phyloP scores from a whole-genome alignment of 2,329 filamentous ascomycete genomes.

The Lachnellula hyalina region DNA sequence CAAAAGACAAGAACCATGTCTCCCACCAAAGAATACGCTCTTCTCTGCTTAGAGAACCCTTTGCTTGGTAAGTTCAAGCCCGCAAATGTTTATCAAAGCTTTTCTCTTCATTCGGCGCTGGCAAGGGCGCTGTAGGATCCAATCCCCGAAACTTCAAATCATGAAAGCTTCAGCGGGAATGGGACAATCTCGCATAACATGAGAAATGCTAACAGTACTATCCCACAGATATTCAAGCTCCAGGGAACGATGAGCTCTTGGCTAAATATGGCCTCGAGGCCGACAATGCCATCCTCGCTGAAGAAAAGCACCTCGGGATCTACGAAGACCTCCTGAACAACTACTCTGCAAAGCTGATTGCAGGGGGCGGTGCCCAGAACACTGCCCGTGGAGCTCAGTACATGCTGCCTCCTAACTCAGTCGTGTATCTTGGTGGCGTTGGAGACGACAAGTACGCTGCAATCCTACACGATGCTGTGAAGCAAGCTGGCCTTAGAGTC shows the following conservation, averaged over 20 bases:
- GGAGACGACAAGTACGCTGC: slow-evolving; percentile 95
- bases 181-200: not conserved
- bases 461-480: slow-evolving; percentile 79
- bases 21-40: slow-evolving; percentile 71
- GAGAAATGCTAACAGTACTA: slow-evolving; percentile 2
- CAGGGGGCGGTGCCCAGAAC: slow-evolving; percentile 96
- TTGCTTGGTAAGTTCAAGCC: slow-evolving; percentile 65
- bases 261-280: slow-evolving; percentile 90
- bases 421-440: slow-evolving; percentile 89
- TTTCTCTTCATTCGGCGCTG: not conserved
- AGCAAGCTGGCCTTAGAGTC: slow-evolving; percentile 81
- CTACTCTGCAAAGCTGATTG: slow-evolving; percentile 89
- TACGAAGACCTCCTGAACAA: slow-evolving; percentile 93
- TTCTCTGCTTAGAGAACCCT: slow-evolving; percentile 95
- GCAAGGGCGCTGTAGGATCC: not conserved
- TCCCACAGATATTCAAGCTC: slow-evolving; percentile 76
- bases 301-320: slow-evolving; percentile 81
- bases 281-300: slow-evolving; percentile 96
- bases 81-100: not conserved
- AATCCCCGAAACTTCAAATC: not conserved
- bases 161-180: not conserved
- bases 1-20: slow-evolving; percentile 52
- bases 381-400: slow-evolving; percentile 95
- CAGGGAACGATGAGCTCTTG: slow-evolving; percentile 76
- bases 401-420: slow-evolving; percentile 82